Percentiles rank a stretch among this genome's conserved stretches.
These are phyloP conservation scores for Tagetes erecta DNA, from an alignment of 129 eudicot species.

Conservation along the genomic window DNA sequence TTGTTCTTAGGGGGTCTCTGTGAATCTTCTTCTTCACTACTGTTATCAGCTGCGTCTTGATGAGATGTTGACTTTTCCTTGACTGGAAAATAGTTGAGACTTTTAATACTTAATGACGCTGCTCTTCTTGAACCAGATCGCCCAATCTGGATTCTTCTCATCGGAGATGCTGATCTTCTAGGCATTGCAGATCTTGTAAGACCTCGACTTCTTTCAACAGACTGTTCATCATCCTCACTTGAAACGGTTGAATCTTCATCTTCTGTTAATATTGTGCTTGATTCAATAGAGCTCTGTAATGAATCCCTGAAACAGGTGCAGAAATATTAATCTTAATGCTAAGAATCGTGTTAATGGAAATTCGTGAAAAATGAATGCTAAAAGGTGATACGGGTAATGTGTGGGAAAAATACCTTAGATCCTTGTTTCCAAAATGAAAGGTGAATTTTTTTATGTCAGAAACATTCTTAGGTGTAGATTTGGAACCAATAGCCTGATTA, in stretches of 20 bases:
- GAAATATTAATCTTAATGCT: slow-evolving; percentile 19
- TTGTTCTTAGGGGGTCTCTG: slow-evolving; percentile 56
- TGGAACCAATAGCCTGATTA: slow-evolving; percentile 54
- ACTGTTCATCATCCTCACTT: slow-evolving; percentile 69
- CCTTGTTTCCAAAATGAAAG: slow-evolving; percentile 63
- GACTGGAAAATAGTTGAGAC: slow-evolving; percentile 66
- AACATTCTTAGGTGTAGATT: slow-evolving; percentile 51
- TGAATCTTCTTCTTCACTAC: slow-evolving; percentile 66
- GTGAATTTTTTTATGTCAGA: slow-evolving; percentile 50
- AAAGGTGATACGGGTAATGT: neutral
- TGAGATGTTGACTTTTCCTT: slow-evolving; percentile 56
- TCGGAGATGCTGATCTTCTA: slow-evolving; percentile 94
- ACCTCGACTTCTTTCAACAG: slow-evolving; percentile 74
- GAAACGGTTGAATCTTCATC: slow-evolving; percentile 65
- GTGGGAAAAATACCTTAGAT: slow-evolving; percentile 52
- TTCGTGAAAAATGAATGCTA: neutral
- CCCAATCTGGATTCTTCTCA: slow-evolving; percentile 91
- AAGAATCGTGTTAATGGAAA: slow-evolving; percentile 5
- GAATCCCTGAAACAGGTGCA: slow-evolving; percentile 52
- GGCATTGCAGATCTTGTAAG: slow-evolving; percentile 71
- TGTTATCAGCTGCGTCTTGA: slow-evolving; percentile 48
- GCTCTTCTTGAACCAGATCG: slow-evolving; percentile 92
- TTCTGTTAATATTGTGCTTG: slow-evolving; percentile 44
- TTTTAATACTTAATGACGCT: slow-evolving; percentile 72
- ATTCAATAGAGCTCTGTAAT: slow-evolving; percentile 45